Percentiles rank a stretch among this genome's conserved stretches.
Evolutionary conservation across 1,139 yeast genomes (phyloP).

Genomic region (Zygotorulaspora mrakii): DNA sequence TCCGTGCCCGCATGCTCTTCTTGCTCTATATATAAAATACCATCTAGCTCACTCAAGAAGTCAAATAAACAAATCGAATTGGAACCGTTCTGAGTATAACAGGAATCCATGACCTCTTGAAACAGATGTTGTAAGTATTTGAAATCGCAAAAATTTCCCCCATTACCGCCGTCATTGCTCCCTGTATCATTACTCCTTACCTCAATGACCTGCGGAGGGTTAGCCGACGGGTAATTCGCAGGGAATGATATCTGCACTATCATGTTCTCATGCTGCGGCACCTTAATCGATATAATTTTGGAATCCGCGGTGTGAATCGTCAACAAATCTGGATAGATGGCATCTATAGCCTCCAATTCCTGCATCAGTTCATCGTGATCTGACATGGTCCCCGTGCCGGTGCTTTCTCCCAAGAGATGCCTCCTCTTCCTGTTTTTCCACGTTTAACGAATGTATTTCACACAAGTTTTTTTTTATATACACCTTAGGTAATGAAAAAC

Average conservation of each 20-base stretch:
- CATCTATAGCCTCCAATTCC: slow-evolving; percentile 79
- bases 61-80: slow-evolving; percentile 73
- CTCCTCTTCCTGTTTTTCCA: too few relatives aligned
- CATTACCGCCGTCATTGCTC: slow-evolving; percentile 35
- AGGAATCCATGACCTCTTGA: slow-evolving; percentile 47
- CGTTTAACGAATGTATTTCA: too few relatives aligned
- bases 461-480: too few relatives aligned
- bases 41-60: slow-evolving; percentile 62
- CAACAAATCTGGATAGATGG: slow-evolving; percentile 73
- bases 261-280: slow-evolving; percentile 64
- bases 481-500: too few relatives aligned
- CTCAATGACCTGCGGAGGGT: slow-evolving; percentile 53
- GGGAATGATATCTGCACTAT: slow-evolving; percentile 68
- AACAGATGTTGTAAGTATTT: slow-evolving; percentile 45
- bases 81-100: slow-evolving; percentile 46
- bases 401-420: background rate
- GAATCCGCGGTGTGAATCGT: slow-evolving; percentile 41
- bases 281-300: slow-evolving; percentile 44
- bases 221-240: slow-evolving; percentile 56
- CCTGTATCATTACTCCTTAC: too few relatives aligned
- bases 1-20: slow-evolving; percentile 19
- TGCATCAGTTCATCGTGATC: slow-evolving; percentile 57
- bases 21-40: slow-evolving; percentile 43
- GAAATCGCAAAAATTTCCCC: slow-evolving; percentile 40
- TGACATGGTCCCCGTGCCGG: background rate